Evolutionary conservation across 2,329 filamentous ascomycete genomes (phyloP), one percentile per base, ranked within the genome.

Genomic region (Pestalotiopsis sp.): DNA sequence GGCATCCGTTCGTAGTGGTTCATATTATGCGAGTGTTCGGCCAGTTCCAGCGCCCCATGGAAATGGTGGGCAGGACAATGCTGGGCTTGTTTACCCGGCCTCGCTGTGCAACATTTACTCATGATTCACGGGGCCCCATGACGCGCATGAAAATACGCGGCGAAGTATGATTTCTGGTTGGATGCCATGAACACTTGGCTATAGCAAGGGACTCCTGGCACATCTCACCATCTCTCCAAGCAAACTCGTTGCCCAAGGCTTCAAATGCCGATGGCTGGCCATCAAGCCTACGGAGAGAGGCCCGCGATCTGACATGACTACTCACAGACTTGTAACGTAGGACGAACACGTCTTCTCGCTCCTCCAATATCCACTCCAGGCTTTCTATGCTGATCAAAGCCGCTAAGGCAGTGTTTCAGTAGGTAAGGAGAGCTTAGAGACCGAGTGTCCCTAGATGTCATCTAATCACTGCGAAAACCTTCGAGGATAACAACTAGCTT

Each of bases 111-210:
- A 57, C 64, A 55, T 14, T 27, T 14, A 58, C 12, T 27, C 25
- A 58, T n/a, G 27, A 20, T 38, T 20, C 64, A 55, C 41, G 12
- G 14, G 13, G 25, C n/a, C 39, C 20, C 38, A 64, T 64, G 61
- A 65, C 64, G 64, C 49, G 64, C 64, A 36, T 57, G 25, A 36
- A 65, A 27, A 41, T 65, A 65, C 45, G 49, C 57, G 64, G 49
- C 49, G 45, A 45, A 2, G 12, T n/a, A 58, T 58, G 49, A n/a
- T 27, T 27, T 52, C 31, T 25, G 23, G 23, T 64, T 49, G 61
- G 23, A 59, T 36, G 6, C 57, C 11, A 27, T 52, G 20, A 4
- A 49, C n/a, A 27, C 27, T 39, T 41, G 13, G 13, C 27, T 62
- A 12, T 63, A 25, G 25, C 45, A 39, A 58, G 64, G 64, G 49